Base-by-base conservation (phyloP, 2,329 filamentous ascomycete genomes). In the Epichloe glyceriae region DNA sequence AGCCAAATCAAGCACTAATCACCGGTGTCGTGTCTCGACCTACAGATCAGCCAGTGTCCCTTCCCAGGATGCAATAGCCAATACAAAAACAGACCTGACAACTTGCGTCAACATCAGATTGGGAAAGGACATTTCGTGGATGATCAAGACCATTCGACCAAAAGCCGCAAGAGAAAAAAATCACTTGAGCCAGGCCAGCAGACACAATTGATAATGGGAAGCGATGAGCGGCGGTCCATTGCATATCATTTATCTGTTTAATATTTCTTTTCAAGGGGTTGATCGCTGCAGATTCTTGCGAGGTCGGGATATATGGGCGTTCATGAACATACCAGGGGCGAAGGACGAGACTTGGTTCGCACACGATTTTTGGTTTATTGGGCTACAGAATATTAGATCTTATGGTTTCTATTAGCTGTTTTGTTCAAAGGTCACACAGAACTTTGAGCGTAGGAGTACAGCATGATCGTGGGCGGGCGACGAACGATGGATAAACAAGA, bases 71-170 rank as follows among this genome's bases (percentile, higher is more conserved):
- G 76, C 58, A 71, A 64, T 20, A 78, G 74, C 58, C 70, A 73
- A 56, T 80, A 76, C 58, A 76, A 72, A 61, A 79, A 79, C 56
- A 68, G 76, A 12, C 70, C 69, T 26, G 76, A 79, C 57, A 80
- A 79, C 50, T 61, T 80, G 54, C 67, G 73, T 52, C 74, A 79
- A 59, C 76, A 80, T 57, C 73, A 77, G 60, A 70, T 76, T 35
- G 74, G 78, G 52, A 79, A 79, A 65, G 68, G 68, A 0, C 76
- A 79, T 55, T 78, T 75, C 54, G 67, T 75, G n/a, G 67, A 71
- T 10, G 67, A 64, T 3, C 68, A 73, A 22, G 67, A 61, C 3
- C 63, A 68, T 52, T 53, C 4, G 54, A 49, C 12, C 60, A 66
- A 50, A 64, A 72, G 52, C 69, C 71, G 59, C 37, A 79, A 78